Evolutionary conservation across 2,329 filamentous ascomycete genomes (phyloP).

Genomic region (Orbilia brochopaga): DNA sequence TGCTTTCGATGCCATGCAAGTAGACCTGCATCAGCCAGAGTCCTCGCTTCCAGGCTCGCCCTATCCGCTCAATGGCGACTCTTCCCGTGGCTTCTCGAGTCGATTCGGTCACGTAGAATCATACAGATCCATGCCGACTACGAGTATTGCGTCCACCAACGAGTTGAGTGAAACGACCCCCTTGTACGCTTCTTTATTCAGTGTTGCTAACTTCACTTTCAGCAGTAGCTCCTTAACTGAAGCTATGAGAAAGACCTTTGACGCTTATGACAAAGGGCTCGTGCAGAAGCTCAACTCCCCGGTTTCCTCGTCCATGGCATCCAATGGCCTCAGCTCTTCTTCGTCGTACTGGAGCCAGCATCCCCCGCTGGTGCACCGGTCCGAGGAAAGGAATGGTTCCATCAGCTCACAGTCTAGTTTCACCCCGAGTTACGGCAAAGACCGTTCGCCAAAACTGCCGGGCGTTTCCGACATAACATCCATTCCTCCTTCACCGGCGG

Average conservation of each 20-base stretch:
- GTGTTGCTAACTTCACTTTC: slow-evolving; percentile 16
- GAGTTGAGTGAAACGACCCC: slow-evolving; percentile 31
- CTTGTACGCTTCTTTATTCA: neutral
- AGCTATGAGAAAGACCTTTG: slow-evolving; percentile 48
- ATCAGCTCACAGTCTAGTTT: slow-evolving; percentile 47
- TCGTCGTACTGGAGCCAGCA: slow-evolving; percentile 28
- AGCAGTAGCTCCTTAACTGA: slow-evolving; percentile 49
- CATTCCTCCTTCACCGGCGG: slow-evolving; percentile 39
- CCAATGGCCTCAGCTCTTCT: slow-evolving; percentile 22
- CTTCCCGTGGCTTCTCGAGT: slow-evolving; percentile 20
- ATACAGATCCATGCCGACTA: slow-evolving; percentile 22
- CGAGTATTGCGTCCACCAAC: slow-evolving; percentile 39
- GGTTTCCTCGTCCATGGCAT: slow-evolving; percentile 24
- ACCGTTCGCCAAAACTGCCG: slow-evolving; percentile 45
- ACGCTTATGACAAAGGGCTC: slow-evolving; percentile 48
- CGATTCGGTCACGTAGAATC: slow-evolving; percentile 29
- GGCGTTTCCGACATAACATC: slow-evolving; percentile 45
- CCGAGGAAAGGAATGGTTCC: slow-evolving; percentile 41
- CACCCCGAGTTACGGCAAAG: slow-evolving; percentile 35
- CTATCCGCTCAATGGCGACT: slow-evolving; percentile 15
- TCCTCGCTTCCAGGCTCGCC: slow-evolving; percentile 17
- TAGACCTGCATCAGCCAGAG: slow-evolving; percentile 26
- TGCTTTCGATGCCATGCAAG: slow-evolving; percentile 46
- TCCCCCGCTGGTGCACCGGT: slow-evolving; percentile 33
- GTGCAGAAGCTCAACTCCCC: slow-evolving; percentile 48